Conservation (phyloP, 176 grass and related monocot genomes). For the Oryza longistaminata region DNA sequence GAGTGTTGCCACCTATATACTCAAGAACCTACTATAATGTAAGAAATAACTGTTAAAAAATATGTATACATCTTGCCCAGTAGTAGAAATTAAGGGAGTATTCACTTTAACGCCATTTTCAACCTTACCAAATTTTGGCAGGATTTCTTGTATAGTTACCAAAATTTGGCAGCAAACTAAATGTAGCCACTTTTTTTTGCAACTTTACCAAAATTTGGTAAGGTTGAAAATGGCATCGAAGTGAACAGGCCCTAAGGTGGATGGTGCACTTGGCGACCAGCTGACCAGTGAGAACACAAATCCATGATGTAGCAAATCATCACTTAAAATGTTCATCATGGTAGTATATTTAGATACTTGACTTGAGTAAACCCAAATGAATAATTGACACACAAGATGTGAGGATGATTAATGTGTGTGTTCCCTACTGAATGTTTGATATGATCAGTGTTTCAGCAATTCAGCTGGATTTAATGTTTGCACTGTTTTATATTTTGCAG, state of each 20-base stretch:
- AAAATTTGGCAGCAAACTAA: no score
- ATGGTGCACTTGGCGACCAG: not conserved
- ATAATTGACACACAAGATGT: not conserved
- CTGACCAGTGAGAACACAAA: not conserved
- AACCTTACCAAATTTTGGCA: no score
- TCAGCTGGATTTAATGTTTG: constrained; percentile 17
- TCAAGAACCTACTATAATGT: not conserved
- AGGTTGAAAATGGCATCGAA: no score
- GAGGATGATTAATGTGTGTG: not conserved
- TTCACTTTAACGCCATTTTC: no score
- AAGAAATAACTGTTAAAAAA: not conserved
- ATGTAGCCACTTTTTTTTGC: no score
- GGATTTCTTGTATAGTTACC: no score
- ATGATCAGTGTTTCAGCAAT: not conserved
- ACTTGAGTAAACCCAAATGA: not conserved
- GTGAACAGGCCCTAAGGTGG: not conserved
- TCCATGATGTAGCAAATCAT: not conserved
- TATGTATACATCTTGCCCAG: not conserved
- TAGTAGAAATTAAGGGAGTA: not conserved
- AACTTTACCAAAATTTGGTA: no score
- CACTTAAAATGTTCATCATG: not conserved
- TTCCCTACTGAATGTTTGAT: not conserved
- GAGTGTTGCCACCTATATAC: not conserved
- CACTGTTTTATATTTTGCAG: constrained; percentile 35
- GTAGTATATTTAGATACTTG: not conserved